Conservation (phyloP, 148 eudicot species). For the Camellia lanceoleosa region DNA sequence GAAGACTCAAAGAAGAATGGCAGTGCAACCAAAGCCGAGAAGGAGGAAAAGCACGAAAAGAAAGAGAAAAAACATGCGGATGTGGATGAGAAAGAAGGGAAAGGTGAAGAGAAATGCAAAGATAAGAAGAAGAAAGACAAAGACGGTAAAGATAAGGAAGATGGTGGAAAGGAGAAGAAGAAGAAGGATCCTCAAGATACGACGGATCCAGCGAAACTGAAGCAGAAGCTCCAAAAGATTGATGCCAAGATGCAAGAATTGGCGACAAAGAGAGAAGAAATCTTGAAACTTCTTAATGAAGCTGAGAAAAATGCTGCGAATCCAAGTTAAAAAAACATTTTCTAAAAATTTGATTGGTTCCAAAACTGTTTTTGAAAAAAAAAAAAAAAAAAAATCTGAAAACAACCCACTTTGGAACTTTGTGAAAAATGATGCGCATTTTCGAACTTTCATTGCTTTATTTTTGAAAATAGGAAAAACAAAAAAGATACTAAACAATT, state of each 20-base stretch:
- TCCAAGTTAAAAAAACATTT: neutral
- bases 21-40: constrained; percentile 27
- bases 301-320: constrained; percentile 30
- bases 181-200: constrained; percentile 61
- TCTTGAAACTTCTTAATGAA: constrained; percentile 48
- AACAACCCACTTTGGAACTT: no score
- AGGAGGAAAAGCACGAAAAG: constrained; percentile 38
- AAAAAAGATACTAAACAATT: no score
- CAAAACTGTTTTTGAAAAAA: no score
- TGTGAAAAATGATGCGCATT: no score
- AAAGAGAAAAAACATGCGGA: constrained; percentile 33
- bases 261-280: constrained; percentile 48
- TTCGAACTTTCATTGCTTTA: no score
- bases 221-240: constrained; percentile 51
- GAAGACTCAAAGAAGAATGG: constrained; percentile 22
- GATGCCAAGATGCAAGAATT: constrained; percentile 52
- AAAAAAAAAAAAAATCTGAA: no score
- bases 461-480: no score
- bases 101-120: constrained; percentile 26
- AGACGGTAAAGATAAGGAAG: constrained; percentile 20
- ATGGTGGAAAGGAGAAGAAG: constrained; percentile 42
- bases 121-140: constrained; percentile 34
- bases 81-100: constrained; percentile 24
- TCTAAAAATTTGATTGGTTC: no score
- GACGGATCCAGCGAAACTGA: constrained; percentile 54